Percentiles rank a stretch among this genome's conserved stretches.
phyloP scores from a whole-genome alignment of 345 rosid species.

The Gossypium ekmanianum region DNA sequence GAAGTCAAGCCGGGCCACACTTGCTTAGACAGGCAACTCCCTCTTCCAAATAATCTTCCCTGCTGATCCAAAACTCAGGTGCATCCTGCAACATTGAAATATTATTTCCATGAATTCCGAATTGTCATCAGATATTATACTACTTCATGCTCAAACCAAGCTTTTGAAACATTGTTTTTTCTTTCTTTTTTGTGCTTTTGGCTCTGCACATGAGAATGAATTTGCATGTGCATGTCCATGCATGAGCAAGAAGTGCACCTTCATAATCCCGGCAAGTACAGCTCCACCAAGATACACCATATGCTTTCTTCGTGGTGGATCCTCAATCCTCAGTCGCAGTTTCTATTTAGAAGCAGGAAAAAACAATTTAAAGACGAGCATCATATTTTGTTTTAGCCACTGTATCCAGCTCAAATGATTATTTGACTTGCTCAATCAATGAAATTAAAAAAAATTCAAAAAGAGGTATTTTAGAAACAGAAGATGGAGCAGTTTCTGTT shows the following conservation, averaged over 20 bases:
- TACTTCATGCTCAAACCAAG: background rate
- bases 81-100: conserved; percentile 55
- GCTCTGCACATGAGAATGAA: background rate
- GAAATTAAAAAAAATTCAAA: background rate
- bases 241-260: conserved; percentile 38
- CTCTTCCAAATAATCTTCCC: conserved; percentile 90
- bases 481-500: background rate
- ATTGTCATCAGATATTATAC: background rate
- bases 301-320: conserved; percentile 97
- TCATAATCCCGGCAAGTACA: conserved; percentile 98
- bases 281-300: conserved; percentile 99
- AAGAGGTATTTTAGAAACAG: background rate
- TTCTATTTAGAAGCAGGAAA: conserved; percentile 45
- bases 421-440: background rate
- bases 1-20: conserved; percentile 53
- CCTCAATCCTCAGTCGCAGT: conserved; percentile 79
- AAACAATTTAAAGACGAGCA: conserved; percentile 6
- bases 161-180: background rate
- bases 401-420: background rate
- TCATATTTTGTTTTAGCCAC: background rate
- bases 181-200: background rate
- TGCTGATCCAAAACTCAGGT: conserved; percentile 95
- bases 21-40: conserved; percentile 74
- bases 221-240: background rate
- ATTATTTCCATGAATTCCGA: background rate